Base-by-base conservation (phyloP, 805 yeast species). In the Lachancea nothofagi region DNA sequence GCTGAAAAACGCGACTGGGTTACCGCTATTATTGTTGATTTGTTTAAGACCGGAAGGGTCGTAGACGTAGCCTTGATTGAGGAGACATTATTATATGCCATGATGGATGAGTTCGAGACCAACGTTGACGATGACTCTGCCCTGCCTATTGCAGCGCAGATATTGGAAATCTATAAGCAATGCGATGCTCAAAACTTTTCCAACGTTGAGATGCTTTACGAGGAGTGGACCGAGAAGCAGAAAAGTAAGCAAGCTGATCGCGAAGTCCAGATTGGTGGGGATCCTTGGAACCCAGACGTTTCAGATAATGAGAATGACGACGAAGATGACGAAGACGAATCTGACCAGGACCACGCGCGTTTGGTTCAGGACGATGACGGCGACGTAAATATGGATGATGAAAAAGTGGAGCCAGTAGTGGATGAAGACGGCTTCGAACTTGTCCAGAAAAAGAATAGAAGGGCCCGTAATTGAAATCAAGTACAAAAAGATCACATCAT, bases 371-470 rank as follows among this genome's bases (percentile, higher is more conserved):
- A 62, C 5, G 66, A 61, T 26, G 70, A 65, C 28, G 62, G 61
- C 56, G 71, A 55, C 21, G 70, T 59, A 14, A 65, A 58, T 2
- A 56, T 56, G 8, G 47, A 41, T 12, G 38, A 47, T 12, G 39
- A 41, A 26, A 47, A 50, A 9, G 62, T 62, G 14, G 61, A 62
- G 22, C 95, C 95, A 2, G 57, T 83, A 7, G 72, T 90, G 7
- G 97, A 90, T 57, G 97, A 90, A 24, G 97, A 90, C 57, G 98
- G 97, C 1, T 90, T 90, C 55, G 93, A 88, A 51, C 63, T 87
- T 45, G 97, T 90, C 3, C 87, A 80, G 53, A 80, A 75, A 55
- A 79, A 77, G 54, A 79, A 83, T n/a, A 71, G 72, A 59, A 72
- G 73, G 59, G 63, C 70, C 49, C 38, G 49, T 34, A 58, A 40